Base-by-base conservation (phyloP, 345 rosid genomes). In the Angophora floribunda region DNA sequence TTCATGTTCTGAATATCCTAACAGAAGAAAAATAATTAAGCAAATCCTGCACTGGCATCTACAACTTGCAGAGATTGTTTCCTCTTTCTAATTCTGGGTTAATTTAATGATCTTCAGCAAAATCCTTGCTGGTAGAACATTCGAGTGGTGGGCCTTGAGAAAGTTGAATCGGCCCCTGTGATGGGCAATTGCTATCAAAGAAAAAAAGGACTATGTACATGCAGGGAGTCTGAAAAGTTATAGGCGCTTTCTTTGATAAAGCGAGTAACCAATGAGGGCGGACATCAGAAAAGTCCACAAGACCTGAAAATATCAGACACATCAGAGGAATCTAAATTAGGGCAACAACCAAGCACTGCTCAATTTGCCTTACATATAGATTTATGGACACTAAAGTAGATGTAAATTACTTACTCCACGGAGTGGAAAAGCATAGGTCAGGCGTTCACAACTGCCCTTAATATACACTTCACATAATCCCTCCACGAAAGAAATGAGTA, bases 231-330 rank as follows among this genome's bases (percentile, higher is more conserved):
- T 7, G 41, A 50, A n/a, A 12, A n/a, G 86, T 93, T 91, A 97
- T 49, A 89, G 96, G 47, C 94, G 98, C 93, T 91, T 96, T 93
- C 97, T 93, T 89, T 95, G 99, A 94, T 98, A 98, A 90, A 98
- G 98, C 21, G 99, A 95, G 92, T 97, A 97, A 65, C 99, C 99
- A 90, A 97, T 95, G 65, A 97, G 93, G 44, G 99, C 98, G 86
- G 99, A 98, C 99, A 98, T 98, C 87, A 98, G 88, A 90, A 98
- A 97, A 4, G 99, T 97, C 99, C 99, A 98, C 17, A 98, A 90
- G 45, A 98, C 98, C 99, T 98, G 95, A 89, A 41, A 53, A 85
- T 36, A 85, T 51, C 30, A 85, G 47, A 51, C 14, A 17, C 13
- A 1, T 52, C 44, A 36, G 14, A 51, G 28, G n/a, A 85, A 55